Evolutionary conservation across 208 protist genomes (phyloP).

Genomic region (Wallacemonas rigidus): DNA sequence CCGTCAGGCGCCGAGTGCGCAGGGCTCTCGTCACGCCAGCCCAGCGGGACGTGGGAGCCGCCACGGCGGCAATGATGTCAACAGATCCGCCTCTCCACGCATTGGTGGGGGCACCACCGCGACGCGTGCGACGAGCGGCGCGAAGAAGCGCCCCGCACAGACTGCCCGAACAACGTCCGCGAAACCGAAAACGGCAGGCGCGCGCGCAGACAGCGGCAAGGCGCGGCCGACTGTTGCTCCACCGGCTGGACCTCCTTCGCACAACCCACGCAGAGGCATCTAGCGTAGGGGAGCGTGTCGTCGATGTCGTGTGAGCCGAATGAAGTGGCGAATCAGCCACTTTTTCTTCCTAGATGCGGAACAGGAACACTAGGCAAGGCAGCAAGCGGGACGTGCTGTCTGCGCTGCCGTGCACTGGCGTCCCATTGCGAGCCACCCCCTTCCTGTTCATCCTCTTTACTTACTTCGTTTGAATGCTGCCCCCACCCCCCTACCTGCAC

Average conservation of each 20-base stretch:
- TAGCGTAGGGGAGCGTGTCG: neutral
- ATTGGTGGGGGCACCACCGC: neutral
- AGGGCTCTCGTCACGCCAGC: neutral
- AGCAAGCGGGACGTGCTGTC: too few relatives aligned
- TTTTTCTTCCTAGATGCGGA: too few relatives aligned
- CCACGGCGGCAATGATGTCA: neutral
- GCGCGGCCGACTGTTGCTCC: slow-evolving; percentile 2
- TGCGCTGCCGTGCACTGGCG: too few relatives aligned
- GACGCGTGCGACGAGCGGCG: neutral
- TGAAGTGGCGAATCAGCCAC: too few relatives aligned
- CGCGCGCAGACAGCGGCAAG: slow-evolving; percentile 8
- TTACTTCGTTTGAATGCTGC: too few relatives aligned
- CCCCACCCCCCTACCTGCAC: too few relatives aligned
- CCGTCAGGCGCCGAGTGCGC: neutral
- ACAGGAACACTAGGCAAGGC: too few relatives aligned
- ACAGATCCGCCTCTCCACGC: neutral
- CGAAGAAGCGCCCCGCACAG: slow-evolving; percentile 2
- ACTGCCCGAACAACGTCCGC: neutral
- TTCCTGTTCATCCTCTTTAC: too few relatives aligned
- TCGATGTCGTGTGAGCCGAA: too few relatives aligned
- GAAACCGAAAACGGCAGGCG: neutral
- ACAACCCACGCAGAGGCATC: slow-evolving; percentile 17
- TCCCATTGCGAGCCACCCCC: too few relatives aligned
- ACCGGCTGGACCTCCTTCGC: slow-evolving; percentile 4
- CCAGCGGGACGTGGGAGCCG: neutral